Percentiles rank a stretch among this genome's conserved stretches.
These are phyloP conservation scores for Herpetospermum pedunculosum DNA, from an alignment of 306 rosid species.

Conservation along the genomic window DNA sequence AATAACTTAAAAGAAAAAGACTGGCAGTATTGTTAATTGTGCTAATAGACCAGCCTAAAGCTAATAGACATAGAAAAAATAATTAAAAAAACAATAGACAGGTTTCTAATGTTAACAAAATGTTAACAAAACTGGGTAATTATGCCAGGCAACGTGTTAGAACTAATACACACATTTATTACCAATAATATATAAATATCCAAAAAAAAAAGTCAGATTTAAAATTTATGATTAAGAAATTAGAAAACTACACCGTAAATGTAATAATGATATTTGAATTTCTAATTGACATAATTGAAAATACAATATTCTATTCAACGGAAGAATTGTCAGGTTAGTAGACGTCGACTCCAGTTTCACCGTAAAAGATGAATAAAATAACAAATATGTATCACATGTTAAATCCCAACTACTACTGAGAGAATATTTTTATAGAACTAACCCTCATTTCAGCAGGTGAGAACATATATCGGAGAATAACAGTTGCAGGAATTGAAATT, in stretches of 20 bases:
- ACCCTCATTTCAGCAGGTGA: slow-evolving; percentile 83
- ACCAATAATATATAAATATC: background rate
- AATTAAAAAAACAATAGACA: too few relatives aligned
- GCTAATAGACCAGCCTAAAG: too few relatives aligned
- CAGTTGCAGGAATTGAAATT: slow-evolving; percentile 66
- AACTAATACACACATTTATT: background rate
- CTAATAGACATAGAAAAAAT: background rate
- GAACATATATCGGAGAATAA: slow-evolving; percentile 80
- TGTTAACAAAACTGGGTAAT: background rate
- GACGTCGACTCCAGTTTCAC: background rate
- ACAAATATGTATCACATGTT: background rate
- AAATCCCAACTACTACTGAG: background rate
- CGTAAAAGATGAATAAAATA: background rate
- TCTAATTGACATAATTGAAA: background rate
- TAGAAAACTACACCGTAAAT: background rate
- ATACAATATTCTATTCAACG: background rate
- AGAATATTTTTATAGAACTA: background rate
- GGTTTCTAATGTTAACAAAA: background rate
- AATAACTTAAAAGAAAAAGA: background rate
- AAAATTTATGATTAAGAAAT: background rate
- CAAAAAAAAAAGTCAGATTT: background rate
- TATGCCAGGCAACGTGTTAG: background rate
- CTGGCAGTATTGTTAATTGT: background rate
- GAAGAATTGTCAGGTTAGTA: background rate
- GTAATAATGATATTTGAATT: background rate